Conservation (phyloP, 345 rosid genomes). For the Leavenworthia alabamica region DNA sequence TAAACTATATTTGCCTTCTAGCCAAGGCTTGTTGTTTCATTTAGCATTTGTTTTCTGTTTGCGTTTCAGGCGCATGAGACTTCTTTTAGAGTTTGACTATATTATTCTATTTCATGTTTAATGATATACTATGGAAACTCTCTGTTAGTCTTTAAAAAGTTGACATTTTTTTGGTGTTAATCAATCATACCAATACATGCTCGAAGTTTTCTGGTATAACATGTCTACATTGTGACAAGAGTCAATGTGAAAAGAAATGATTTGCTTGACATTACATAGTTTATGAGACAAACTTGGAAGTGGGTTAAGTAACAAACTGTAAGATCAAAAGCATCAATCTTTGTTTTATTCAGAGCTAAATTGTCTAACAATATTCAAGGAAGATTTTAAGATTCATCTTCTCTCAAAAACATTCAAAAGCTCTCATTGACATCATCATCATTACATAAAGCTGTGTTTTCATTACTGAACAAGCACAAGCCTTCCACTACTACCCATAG, state of each 20-base stretch:
- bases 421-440: neutral
- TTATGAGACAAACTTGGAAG: too few species aligned
- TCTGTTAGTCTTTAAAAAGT: neutral
- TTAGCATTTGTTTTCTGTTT: neutral
- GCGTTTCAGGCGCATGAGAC: neutral
- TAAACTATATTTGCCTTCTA: neutral
- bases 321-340: conserved; percentile 1
- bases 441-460: neutral
- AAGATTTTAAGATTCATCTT: neutral
- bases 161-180: neutral
- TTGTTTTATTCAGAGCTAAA: neutral
- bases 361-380: conserved; percentile 3
- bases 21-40: neutral
- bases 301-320: too few species aligned
- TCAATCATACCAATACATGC: neutral
- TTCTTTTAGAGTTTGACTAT: neutral
- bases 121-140: conserved; percentile 1
- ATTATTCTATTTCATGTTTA: neutral
- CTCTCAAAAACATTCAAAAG: conserved; percentile 1
- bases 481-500: conserved; percentile 61
- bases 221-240: too few species aligned
- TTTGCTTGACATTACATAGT: too few species aligned
- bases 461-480: conserved; percentile 83
- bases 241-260: too few species aligned
- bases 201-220: neutral